Conservation (phyloP, 352 stramenopile species). For the Phytophthora kernoviae region DNA sequence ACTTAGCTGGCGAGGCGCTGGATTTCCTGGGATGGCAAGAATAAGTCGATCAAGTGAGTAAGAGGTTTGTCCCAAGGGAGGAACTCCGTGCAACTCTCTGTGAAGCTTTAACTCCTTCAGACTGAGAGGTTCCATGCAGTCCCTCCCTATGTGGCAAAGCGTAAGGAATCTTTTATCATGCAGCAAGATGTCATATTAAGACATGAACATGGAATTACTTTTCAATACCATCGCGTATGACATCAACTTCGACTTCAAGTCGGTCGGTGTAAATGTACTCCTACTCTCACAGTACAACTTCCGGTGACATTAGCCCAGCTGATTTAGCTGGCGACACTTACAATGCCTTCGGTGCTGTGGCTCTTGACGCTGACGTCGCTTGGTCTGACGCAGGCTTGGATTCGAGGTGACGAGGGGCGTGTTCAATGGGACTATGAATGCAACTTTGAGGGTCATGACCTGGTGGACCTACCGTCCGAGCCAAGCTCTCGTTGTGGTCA, state of each 20-base stretch:
- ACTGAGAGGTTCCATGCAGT: constrained; percentile 39
- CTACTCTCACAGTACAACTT: neutral
- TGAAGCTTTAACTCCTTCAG: constrained; percentile 2
- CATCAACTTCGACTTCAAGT: neutral
- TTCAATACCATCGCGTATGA: neutral
- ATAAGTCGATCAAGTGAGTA: constrained; percentile 21
- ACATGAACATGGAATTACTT: neutral
- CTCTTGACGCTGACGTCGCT: constrained; percentile 2
- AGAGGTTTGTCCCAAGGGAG: neutral
- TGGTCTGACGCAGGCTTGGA: constrained; percentile 19
- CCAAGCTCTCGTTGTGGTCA: constrained; percentile 36
- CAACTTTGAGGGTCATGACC: constrained; percentile 31
- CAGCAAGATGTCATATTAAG: neutral
- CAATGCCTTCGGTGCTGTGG: constrained; percentile 14
- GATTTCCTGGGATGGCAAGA: constrained; percentile 70
- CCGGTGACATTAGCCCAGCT: neutral
- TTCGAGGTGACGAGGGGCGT: constrained; percentile 23
- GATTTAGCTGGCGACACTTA: neutral
- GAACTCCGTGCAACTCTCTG: constrained; percentile 36
- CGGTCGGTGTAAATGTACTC: neutral
- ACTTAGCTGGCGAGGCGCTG: constrained; percentile 70
- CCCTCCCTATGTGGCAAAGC: neutral
- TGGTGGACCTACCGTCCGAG: constrained; percentile 21
- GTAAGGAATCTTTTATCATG: neutral
- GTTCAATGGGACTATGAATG: constrained; percentile 40